phyloP scores from a whole-genome alignment of 2,329 filamentous ascomycete genomes.

The Fusarium dimerum region DNA sequence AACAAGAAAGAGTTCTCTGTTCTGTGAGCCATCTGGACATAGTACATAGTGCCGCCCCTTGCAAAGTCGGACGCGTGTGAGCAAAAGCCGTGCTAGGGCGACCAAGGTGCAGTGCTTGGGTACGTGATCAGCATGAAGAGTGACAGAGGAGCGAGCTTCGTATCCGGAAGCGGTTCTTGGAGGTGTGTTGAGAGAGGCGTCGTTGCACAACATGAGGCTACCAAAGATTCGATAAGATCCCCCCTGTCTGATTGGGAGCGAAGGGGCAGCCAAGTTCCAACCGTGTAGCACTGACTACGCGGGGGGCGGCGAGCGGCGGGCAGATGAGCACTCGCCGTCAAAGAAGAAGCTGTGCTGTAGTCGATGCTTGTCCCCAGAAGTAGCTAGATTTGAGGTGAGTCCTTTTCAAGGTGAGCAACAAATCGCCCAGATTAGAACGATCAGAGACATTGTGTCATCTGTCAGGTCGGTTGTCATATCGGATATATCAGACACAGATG shows the following conservation, averaged over 20 bases:
- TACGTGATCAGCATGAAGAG: neutral
- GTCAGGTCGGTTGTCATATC: neutral
- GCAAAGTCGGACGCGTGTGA: neutral
- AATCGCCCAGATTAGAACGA: neutral
- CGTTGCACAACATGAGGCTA: constrained; percentile 3
- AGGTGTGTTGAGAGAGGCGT: neutral
- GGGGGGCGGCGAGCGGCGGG: neutral
- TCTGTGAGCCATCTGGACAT: neutral
- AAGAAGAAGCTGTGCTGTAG: neutral
- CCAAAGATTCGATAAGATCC: neutral
- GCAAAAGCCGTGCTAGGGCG: neutral
- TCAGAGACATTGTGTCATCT: neutral
- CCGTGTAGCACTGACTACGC: neutral
- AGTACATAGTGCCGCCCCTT: neutral
- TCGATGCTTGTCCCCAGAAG: neutral
- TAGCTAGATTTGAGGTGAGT: neutral
- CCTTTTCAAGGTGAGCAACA: neutral
- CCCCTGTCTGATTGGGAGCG: neutral
- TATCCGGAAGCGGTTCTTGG: neutral
- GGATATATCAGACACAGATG: neutral
- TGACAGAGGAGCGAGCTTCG: neutral
- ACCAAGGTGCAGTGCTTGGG: neutral
- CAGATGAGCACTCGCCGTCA: neutral
- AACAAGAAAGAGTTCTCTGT: neutral
- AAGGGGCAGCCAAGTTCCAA: neutral